Conservation (phyloP, 2,329 filamentous ascomycete species). For the Aciculosporium take region DNA sequence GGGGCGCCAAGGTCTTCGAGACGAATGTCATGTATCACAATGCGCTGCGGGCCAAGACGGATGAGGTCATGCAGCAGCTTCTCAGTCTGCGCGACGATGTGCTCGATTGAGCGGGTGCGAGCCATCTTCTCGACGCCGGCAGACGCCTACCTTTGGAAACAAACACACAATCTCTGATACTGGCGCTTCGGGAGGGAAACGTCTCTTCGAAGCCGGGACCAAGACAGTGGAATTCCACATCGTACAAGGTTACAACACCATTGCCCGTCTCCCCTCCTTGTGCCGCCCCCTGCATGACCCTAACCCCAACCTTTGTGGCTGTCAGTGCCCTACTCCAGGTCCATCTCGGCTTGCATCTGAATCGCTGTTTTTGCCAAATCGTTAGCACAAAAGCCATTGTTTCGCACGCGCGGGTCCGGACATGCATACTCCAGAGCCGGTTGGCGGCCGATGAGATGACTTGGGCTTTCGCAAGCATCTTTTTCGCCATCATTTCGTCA, state of each 20-base stretch:
- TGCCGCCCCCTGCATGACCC: no score
- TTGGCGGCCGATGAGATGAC: slow-evolving; percentile 56
- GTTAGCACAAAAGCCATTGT: background rate
- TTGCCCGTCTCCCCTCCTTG: background rate
- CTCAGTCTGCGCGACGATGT: slow-evolving; percentile 62
- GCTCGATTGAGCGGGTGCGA: slow-evolving; percentile 30
- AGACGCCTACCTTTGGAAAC: no score
- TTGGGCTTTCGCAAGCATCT: slow-evolving; percentile 51
- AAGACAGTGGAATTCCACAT: no score
- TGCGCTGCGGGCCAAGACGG: slow-evolving; percentile 56
- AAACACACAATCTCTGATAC: no score
- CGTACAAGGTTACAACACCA: no score
- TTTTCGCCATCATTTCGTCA: slow-evolving; percentile 46
- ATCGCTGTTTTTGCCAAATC: slow-evolving; percentile 21
- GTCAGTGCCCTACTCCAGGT: slow-evolving; percentile 22
- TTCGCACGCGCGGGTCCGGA: background rate
- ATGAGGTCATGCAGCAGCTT: slow-evolving; percentile 62
- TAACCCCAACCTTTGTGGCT: no score
- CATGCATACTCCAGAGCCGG: slow-evolving; percentile 48
- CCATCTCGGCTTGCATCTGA: slow-evolving; percentile 36
- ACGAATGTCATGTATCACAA: slow-evolving; percentile 85
- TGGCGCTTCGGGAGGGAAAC: no score
- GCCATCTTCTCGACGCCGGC: background rate
- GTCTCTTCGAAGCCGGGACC: no score
- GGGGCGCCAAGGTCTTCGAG: slow-evolving; percentile 64